Evolutionary conservation across 2,329 filamentous ascomycete genomes (phyloP).

Genomic region (Trichophyton verrucosum): DNA sequence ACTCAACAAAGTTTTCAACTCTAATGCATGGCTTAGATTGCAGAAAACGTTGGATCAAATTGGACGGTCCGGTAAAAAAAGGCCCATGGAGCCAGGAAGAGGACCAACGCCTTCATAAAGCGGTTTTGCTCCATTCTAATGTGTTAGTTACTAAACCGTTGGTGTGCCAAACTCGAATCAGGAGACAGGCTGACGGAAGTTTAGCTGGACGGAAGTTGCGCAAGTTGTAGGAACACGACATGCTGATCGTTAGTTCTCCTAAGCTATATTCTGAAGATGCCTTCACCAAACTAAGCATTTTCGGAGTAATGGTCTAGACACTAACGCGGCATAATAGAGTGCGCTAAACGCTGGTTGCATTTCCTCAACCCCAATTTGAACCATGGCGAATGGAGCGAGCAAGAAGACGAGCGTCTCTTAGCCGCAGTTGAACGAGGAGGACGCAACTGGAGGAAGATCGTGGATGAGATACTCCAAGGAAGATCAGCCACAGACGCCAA

Average conservation of each 20-base stretch:
- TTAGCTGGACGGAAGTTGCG: slow-evolving; percentile 2
- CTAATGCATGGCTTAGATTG: neutral
- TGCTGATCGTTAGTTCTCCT: slow-evolving; percentile 2
- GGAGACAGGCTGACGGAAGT: neutral
- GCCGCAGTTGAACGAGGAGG: neutral
- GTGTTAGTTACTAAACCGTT: neutral
- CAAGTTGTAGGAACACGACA: slow-evolving; percentile 4
- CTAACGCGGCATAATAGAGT: neutral
- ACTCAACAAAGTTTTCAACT: neutral
- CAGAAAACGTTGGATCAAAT: slow-evolving; percentile 4
- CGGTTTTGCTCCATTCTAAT: slow-evolving; percentile 5
- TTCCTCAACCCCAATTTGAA: neutral
- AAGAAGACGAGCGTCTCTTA: slow-evolving; percentile 1
- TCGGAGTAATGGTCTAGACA: neutral
- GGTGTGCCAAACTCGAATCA: neutral
- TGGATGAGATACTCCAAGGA: neutral
- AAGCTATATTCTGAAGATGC: neutral
- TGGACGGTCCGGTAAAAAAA: slow-evolving; percentile 2
- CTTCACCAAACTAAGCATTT: neutral
- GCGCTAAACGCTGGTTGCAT: slow-evolving; percentile 4
- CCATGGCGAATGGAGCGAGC: slow-evolving; percentile 1
- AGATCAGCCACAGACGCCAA: slow-evolving; percentile 4
- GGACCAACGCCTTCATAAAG: slow-evolving; percentile 3
- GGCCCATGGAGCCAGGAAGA: slow-evolving; percentile 4
- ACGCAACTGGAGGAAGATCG: slow-evolving; percentile 3